A percentile compares a stretch with the other conserved stretches of the same genome.
These are phyloP conservation scores for Paecilomyces formosus DNA, from an alignment of 2,329 filamentous ascomycete genomes.

Conservation along the genomic window DNA sequence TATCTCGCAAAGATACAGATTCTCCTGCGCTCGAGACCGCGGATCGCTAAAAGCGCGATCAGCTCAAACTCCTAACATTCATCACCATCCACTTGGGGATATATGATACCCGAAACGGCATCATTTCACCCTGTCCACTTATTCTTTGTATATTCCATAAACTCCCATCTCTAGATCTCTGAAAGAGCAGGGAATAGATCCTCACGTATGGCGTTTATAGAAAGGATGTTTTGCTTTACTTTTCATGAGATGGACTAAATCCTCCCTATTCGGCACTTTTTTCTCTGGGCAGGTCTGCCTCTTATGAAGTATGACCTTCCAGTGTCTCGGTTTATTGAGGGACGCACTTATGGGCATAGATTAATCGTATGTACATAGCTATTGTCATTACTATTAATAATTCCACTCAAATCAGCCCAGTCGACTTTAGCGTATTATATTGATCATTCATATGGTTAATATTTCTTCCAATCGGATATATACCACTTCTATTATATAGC, in stretches of 20 bases:
- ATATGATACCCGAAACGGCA: background rate
- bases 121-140: background rate
- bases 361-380: background rate
- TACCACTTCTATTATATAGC: background rate
- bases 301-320: background rate
- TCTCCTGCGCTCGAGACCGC: background rate
- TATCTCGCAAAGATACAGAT: background rate
- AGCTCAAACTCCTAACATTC: background rate
- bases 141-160: background rate
- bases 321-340: background rate
- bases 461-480: background rate
- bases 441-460: background rate
- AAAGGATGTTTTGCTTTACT: background rate
- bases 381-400: background rate
- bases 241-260: background rate
- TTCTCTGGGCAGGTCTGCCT: background rate
- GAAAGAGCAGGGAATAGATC: background rate
- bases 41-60: background rate
- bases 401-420: background rate
- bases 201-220: background rate
- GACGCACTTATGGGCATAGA: background rate
- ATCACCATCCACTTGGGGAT: background rate
- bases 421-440: background rate
- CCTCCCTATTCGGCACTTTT: background rate
- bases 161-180: background rate